These are phyloP conservation scores for Globisporangium radiosum DNA, from an alignment of 352 stramenopile genomes.

Conservation along the genomic window DNA sequence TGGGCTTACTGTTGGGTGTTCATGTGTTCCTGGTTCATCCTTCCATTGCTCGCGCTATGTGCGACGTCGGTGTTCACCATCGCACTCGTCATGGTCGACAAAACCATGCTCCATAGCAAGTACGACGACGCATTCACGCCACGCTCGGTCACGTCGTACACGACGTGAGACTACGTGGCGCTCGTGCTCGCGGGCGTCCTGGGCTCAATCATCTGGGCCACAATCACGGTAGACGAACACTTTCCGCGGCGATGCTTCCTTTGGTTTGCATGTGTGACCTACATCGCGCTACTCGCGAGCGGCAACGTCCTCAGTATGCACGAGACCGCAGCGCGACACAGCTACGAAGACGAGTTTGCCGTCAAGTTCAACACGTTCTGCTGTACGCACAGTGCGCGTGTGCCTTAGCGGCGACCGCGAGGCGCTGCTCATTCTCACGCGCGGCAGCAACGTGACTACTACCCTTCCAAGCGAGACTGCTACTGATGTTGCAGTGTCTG, in stretches of 20 bases:
- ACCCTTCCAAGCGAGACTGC: neutral
- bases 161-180: neutral
- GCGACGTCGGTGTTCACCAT: neutral
- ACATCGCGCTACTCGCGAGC: neutral
- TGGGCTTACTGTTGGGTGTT: too few relatives aligned
- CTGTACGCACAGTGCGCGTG: slow-evolving; percentile 3
- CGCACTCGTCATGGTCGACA: slow-evolving; percentile 3
- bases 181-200: neutral
- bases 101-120: neutral
- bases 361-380: slow-evolving; percentile 9
- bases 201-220: neutral
- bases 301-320: neutral
- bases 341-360: neutral
- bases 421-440: neutral
- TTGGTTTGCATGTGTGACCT: too few relatives aligned
- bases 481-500: neutral
- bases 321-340: neutral
- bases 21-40: too few relatives aligned
- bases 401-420: neutral
- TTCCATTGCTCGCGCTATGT: too few relatives aligned
- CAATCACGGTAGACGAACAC: too few relatives aligned
- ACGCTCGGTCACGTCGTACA: neutral
- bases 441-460: neutral
- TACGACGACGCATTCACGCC: slow-evolving; percentile 1
- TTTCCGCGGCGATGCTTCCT: too few relatives aligned